Evolutionary conservation across 805 yeast genomes (phyloP), one percentile per base, ranked within the genome.

Genomic region (Yarrowia deformans): DNA sequence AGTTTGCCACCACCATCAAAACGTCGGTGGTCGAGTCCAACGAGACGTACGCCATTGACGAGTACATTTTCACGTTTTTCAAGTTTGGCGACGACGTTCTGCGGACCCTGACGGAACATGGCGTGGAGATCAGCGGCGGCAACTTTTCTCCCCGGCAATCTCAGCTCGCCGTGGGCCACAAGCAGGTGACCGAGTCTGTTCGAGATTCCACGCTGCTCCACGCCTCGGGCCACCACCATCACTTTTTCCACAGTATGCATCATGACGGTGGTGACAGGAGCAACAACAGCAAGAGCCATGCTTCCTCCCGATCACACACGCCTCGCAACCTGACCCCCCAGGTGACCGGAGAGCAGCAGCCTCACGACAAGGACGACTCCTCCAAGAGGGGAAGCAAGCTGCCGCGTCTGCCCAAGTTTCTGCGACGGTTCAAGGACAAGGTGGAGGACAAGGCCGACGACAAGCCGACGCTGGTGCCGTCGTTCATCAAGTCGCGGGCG

Each of bases 1-100:
- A 88, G 16, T 69, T 79, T 58, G 86, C 89, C 0, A 83, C 84
- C 34, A 86, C 88, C 16, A 76, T 91, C 43, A 80, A 86, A 56
- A 73, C 91, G n/a, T 84, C 86, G 67, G 91, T 88, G 2, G 76
- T 87, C 55, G 91, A 88, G 72, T 82, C 83, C 64, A 79, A 81
- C 8, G 82, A 82, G 1, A 78, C 85, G 0, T 86, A 77, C 75
- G 87, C 87, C 0, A 74, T 87, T n/a, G 93, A 90, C 74, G 91
- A 88, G 63, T 86, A 88, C 71, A 86, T 86, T 71, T 84, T 93
- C 72, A 84, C 91, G 76, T 89, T 91, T 70, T 88, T 91, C 75
- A 63, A 58, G 45, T 45, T 61, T 23, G 71, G 72, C 10, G 80
- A 80, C 12, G 79, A 78, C 9, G 85, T 84, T 1, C 13, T 69